Evolutionary conservation across 108 stramenopile species (phyloP).

Genomic region (Pseudonitzschia pungens): DNA sequence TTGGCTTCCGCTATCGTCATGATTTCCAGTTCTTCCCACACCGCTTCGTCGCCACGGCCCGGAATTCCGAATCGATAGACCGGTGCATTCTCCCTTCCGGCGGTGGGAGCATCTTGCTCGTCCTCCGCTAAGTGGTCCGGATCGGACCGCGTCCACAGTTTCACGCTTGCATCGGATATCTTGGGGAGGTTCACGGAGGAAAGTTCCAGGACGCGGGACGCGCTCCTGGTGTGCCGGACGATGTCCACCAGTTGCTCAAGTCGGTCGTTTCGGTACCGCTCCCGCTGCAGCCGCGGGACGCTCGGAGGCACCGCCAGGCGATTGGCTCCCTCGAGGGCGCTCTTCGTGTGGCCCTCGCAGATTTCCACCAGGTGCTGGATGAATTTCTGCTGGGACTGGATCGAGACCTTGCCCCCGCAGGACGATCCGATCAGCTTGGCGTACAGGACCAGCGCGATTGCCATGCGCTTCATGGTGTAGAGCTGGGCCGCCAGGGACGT

Average conservation of each 20-base stretch:
- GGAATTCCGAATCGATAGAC: slow-evolving; percentile 33
- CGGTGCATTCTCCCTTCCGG: no score
- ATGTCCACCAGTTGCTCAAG: slow-evolving; percentile 51
- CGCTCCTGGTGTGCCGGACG: slow-evolving; percentile 43
- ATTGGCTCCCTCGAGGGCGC: slow-evolving; percentile 73
- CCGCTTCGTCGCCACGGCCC: slow-evolving; percentile 26
- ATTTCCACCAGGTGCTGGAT: slow-evolving; percentile 72
- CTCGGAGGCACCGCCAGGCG: slow-evolving; percentile 57
- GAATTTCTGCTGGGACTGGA: slow-evolving; percentile 85
- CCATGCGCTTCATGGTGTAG: slow-evolving; percentile 73
- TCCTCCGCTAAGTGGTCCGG: slow-evolving; percentile 24
- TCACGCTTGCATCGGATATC: slow-evolving; percentile 60
- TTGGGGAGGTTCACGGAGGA: slow-evolving; percentile 68
- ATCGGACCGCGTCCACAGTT: slow-evolving; percentile 44
- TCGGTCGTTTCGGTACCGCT: slow-evolving; percentile 28
- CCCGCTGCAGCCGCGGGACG: slow-evolving; percentile 25
- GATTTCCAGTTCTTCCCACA: slow-evolving; percentile 74
- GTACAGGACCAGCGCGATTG: slow-evolving; percentile 69
- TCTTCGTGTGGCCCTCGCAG: slow-evolving; percentile 60
- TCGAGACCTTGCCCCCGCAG: slow-evolving; percentile 70
- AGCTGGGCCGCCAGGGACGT: slow-evolving; percentile 84
- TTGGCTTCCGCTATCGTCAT: slow-evolving; percentile 23
- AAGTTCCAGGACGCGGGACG: slow-evolving; percentile 65
- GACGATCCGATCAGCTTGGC: slow-evolving; percentile 61
- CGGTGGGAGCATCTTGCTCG: no score